A percentile compares a stretch with the other conserved stretches of the same genome.
These are phyloP conservation scores for Endocarpon pusillum DNA, from an alignment of 495 filamentous ascomycete species.

Conservation along the genomic window DNA sequence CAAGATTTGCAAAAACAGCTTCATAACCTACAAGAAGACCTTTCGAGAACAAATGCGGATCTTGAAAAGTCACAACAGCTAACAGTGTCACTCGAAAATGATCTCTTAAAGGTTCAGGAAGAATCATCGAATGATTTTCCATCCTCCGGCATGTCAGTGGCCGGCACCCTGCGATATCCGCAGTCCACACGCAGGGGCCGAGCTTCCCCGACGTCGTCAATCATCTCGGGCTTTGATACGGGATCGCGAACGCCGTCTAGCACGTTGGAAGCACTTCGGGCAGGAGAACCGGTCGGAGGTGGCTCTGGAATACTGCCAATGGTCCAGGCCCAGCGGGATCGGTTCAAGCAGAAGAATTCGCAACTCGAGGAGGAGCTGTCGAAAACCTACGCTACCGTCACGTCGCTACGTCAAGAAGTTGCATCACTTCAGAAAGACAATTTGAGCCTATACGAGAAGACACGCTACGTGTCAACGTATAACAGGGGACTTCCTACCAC, in stretches of 20 bases:
- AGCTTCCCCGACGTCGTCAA: slow-evolving; percentile 88
- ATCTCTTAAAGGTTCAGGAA: slow-evolving; percentile 72
- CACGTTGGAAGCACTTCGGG: slow-evolving; percentile 39
- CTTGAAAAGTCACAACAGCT: slow-evolving; percentile 71
- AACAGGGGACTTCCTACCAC: slow-evolving; percentile 41
- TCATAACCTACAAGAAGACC: slow-evolving; percentile 61
- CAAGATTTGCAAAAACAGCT: slow-evolving; percentile 76
- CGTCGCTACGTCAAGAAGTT: slow-evolving; percentile 78
- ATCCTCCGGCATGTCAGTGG: slow-evolving; percentile 73
- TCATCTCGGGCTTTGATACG: slow-evolving; percentile 87
- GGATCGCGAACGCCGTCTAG: slow-evolving; percentile 28
- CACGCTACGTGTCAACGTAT: slow-evolving; percentile 87
- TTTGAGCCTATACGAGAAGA: slow-evolving; percentile 92
- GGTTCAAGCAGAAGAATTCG: slow-evolving; percentile 89
- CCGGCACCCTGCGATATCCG: slow-evolving; percentile 81
- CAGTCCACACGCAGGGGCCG: slow-evolving; percentile 54
- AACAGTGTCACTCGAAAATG: slow-evolving; percentile 79
- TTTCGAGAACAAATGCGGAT: slow-evolving; percentile 69
- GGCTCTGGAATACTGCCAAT: slow-evolving; percentile 90
- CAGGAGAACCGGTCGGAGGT: slow-evolving; percentile 58
- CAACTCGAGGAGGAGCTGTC: slow-evolving; percentile 86
- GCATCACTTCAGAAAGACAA: slow-evolving; percentile 92
- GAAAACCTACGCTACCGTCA: slow-evolving; percentile 62
- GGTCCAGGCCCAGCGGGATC: slow-evolving; percentile 93
- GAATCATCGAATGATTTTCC: slow-evolving; percentile 71